Conservation (phyloP, 2,329 filamentous ascomycete genomes). For the Aotearoamyces nothofagi region DNA sequence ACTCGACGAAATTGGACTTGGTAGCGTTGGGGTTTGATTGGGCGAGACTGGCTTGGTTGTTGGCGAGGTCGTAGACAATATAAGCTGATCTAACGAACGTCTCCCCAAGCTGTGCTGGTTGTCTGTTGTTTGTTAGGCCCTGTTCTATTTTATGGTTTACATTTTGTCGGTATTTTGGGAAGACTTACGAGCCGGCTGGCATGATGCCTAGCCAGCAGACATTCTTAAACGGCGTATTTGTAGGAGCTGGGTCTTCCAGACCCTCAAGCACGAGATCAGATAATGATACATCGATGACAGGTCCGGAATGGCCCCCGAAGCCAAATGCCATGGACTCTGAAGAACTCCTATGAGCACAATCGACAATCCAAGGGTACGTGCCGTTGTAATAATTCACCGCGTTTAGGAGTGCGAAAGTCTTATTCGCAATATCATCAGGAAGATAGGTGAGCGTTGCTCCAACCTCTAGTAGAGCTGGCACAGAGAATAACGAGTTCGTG, state of each 20-base stretch:
- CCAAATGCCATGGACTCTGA: constrained; percentile 29
- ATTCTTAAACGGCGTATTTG: constrained; percentile 23
- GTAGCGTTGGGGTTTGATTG: constrained; percentile 25
- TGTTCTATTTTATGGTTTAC: too few species aligned
- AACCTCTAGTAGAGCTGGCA: constrained; percentile 43
- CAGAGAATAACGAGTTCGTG: constrained; percentile 21
- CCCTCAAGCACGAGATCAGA: constrained; percentile 28
- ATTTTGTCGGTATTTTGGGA: constrained; percentile 6
- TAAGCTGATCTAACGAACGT: constrained; percentile 34
- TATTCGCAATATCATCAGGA: constrained; percentile 35
- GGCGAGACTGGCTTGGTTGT: constrained; percentile 29
- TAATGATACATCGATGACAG: constrained; percentile 28
- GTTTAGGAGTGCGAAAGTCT: constrained; percentile 28
- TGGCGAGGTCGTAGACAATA: constrained; percentile 33
- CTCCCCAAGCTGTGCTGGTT: constrained; percentile 23
- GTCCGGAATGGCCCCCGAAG: constrained; percentile 28
- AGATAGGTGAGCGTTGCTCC: constrained; percentile 55
- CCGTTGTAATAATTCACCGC: constrained; percentile 29
- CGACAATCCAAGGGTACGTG: constrained; percentile 30
- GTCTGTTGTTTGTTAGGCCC: too few species aligned
- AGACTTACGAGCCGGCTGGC: too few species aligned
- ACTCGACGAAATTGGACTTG: constrained; percentile 16
- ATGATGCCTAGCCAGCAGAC: constrained; percentile 17
- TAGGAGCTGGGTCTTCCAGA: constrained; percentile 16
- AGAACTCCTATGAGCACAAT: constrained; percentile 24